These are phyloP conservation scores for Cyberlindnera mrakii DNA, from an alignment of 805 yeast genomes.

Conservation along the genomic window DNA sequence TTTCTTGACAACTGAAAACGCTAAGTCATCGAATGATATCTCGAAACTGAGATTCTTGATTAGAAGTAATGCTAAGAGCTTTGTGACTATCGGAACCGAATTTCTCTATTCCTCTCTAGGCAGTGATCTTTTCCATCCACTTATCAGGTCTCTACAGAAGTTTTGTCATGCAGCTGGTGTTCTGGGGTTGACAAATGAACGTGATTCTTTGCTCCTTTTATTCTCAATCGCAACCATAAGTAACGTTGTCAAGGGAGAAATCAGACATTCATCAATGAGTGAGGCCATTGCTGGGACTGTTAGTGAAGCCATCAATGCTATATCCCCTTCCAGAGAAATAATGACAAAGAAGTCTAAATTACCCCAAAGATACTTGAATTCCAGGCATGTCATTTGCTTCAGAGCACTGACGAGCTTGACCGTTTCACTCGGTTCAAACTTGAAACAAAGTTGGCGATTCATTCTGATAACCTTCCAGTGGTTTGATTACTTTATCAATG, in stretches of 20 bases:
- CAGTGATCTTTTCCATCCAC: constrained; percentile 56
- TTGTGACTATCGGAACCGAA: constrained; percentile 40
- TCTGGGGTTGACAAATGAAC: constrained; percentile 45
- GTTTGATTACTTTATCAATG: constrained; percentile 67
- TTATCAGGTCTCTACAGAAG: constrained; percentile 72
- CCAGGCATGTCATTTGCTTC: constrained; percentile 69
- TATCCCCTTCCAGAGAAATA: constrained; percentile 7
- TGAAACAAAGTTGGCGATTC: constrained; percentile 62
- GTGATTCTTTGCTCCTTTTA: constrained; percentile 52
- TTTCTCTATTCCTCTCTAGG: constrained; percentile 66
- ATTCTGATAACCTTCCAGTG: constrained; percentile 66
- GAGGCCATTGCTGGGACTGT: constrained; percentile 46
- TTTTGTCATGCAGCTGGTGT: constrained; percentile 80
- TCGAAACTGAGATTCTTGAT: constrained; percentile 23
- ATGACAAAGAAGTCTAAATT: constrained; percentile 5
- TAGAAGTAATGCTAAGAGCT: constrained; percentile 29
- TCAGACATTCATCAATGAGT: constrained; percentile 37
- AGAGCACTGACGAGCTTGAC: constrained; percentile 76
- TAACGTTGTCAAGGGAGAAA: constrained; percentile 27
- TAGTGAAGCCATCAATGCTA: constrained; percentile 10
- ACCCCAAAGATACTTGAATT: constrained; percentile 44
- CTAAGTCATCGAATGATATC: constrained; percentile 2
- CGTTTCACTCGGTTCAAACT: constrained; percentile 71
- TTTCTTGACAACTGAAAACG: constrained; percentile 10
- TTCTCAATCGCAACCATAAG: constrained; percentile 41